phyloP scores from a whole-genome alignment of 208 protist genomes.

The Trichomonas gallinae region DNA sequence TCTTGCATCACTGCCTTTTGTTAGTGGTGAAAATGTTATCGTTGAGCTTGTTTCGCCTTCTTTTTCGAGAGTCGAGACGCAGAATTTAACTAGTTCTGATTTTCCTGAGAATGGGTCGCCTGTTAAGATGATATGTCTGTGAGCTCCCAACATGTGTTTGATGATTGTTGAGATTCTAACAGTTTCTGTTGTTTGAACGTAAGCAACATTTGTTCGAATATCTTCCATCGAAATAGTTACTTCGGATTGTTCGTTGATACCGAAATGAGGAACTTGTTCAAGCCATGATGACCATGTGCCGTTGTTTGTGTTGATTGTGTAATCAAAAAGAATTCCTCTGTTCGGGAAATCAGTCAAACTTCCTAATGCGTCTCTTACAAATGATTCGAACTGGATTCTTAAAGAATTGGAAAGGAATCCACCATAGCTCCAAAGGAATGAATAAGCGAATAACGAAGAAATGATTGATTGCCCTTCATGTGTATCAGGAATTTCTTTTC shows the following conservation, averaged over 20 bases:
- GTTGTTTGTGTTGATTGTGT: background rate
- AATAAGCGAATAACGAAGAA: constrained; percentile 51
- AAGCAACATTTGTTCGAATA: constrained; percentile 30
- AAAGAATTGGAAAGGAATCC: constrained; percentile 63
- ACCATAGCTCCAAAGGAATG: constrained; percentile 81
- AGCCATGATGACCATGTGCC: background rate
- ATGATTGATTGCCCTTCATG: background rate
- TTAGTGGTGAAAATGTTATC: background rate
- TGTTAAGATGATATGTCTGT: constrained; percentile 72
- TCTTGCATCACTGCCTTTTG: background rate
- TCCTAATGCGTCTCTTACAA: constrained; percentile 12
- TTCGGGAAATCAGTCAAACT: background rate
- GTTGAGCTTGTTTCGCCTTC: background rate
- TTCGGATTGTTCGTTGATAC: constrained; percentile 26
- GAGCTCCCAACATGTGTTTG: constrained; percentile 62
- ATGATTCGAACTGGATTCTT: constrained; percentile 63
- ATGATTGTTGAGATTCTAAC: constrained; percentile 80
- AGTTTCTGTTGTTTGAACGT: constrained; percentile 85
- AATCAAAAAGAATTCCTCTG: constrained; percentile 24
- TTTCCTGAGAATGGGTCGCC: constrained; percentile 91
- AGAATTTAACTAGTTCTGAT: constrained; percentile 51
- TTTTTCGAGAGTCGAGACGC: background rate
- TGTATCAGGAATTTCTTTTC: background rate
- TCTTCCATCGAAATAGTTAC: background rate
- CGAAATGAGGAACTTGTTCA: constrained; percentile 49